Evolutionary conservation across 441 rosid genomes (phyloP).

Genomic region (Breynia disticha): DNA sequence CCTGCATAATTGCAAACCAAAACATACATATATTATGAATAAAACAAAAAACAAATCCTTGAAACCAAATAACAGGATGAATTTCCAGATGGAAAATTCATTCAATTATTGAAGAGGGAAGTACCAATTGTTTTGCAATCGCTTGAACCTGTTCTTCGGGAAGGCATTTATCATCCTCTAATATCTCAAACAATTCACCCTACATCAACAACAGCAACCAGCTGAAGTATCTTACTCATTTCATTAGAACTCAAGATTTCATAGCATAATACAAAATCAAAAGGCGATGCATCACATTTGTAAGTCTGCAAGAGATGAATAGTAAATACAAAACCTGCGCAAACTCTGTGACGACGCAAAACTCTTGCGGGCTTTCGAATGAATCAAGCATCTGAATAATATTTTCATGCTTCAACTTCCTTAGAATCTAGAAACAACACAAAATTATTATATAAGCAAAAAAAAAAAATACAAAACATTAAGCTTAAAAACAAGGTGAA

Average conservation of each 20-base stretch:
- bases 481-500: neutral
- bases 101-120: conserved; percentile 9
- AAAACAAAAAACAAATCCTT: neutral
- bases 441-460: conserved; percentile 5
- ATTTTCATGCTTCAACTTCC: conserved; percentile 91
- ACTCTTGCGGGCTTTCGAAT: conserved; percentile 87
- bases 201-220: conserved; percentile 19
- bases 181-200: conserved; percentile 97
- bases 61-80: neutral
- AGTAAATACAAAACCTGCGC: conserved; percentile 53
- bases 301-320: conserved; percentile 4
- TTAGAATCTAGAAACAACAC: conserved; percentile 51
- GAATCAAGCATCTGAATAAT: conserved; percentile 98
- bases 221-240: conserved; percentile 1
- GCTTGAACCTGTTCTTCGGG: conserved; percentile 99
- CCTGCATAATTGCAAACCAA: conserved; percentile 31
- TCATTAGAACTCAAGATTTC: no score
- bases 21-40: conserved; percentile 5
- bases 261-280: neutral
- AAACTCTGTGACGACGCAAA: conserved; percentile 96
- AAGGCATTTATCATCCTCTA: conserved; percentile 94
- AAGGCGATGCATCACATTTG: neutral
- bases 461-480: neutral
- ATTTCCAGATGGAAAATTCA: neutral
- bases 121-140: conserved; percentile 95